phyloP scores from a whole-genome alignment of 371 early-diverging fungal genomes.

The Lichtheimia hyalospora region DNA sequence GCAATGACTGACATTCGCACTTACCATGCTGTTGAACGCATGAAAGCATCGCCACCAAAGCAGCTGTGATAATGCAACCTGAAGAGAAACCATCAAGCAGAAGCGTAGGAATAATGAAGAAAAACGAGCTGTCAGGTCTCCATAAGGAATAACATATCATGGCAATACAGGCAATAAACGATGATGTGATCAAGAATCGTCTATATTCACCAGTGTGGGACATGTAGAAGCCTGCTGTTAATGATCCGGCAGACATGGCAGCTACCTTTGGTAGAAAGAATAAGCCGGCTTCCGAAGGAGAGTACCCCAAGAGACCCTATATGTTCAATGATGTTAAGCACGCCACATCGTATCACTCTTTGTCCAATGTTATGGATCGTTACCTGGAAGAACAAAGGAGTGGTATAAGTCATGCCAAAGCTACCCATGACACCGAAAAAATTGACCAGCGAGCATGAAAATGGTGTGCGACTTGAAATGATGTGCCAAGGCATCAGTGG shows the following conservation, averaged over 20 bases:
- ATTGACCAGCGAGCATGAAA: conserved; percentile 35
- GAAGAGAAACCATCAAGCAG: conserved; percentile 45
- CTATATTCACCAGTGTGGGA: conserved; percentile 45
- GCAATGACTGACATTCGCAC: neutral
- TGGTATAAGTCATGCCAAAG: conserved; percentile 28
- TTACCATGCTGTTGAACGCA: conserved; percentile 41
- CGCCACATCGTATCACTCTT: too few relatives aligned
- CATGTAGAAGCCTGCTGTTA: conserved; percentile 43
- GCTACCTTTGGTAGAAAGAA: conserved; percentile 39
- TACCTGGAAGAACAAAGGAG: conserved; percentile 42
- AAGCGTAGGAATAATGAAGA: conserved; percentile 23
- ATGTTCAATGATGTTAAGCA: too few relatives aligned
- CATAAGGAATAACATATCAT: conserved; percentile 29
- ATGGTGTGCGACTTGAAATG: conserved; percentile 37
- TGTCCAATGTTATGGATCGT: too few relatives aligned
- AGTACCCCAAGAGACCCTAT: conserved; percentile 27
- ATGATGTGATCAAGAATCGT: conserved; percentile 20
- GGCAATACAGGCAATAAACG: conserved; percentile 15
- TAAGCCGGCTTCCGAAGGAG: conserved; percentile 41
- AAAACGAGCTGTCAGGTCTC: conserved; percentile 17
- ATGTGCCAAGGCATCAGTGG: conserved; percentile 61
- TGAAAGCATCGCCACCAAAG: conserved; percentile 50
- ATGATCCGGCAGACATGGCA: conserved; percentile 33
- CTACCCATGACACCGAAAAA: conserved; percentile 38
- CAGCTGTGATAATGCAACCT: conserved; percentile 43